Conservation (phyloP, 2,329 filamentous ascomycete genomes). For the Aspergillus pseudoglaucus region DNA sequence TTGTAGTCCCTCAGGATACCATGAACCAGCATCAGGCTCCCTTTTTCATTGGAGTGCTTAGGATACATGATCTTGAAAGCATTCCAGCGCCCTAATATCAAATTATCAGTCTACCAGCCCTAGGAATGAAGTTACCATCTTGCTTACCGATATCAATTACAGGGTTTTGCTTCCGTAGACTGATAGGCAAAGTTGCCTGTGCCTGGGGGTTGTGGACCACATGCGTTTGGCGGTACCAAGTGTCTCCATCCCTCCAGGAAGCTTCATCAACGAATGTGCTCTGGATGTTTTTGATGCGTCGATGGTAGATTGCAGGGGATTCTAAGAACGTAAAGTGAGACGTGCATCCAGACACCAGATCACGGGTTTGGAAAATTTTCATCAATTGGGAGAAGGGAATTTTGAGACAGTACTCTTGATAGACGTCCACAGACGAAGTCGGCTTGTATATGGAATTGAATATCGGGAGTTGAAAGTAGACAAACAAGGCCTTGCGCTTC, state of each 20-base stretch:
- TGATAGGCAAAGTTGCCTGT: conserved; percentile 33
- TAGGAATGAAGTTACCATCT: neutral
- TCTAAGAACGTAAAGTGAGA: conserved; percentile 36
- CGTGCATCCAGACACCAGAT: conserved; percentile 10
- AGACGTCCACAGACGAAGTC: neutral
- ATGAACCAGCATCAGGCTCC: conserved; percentile 41
- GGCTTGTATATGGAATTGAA: conserved; percentile 8
- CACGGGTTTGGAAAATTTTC: conserved; percentile 29
- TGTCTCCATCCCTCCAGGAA: conserved; percentile 51
- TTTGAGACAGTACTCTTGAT: conserved; percentile 36
- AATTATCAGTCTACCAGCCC: neutral
- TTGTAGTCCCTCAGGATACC: conserved; percentile 66
- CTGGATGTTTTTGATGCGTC: conserved; percentile 27
- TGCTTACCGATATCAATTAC: conserved; percentile 54
- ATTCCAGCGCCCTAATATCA: conserved; percentile 53
- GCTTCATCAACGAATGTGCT: conserved; percentile 38
- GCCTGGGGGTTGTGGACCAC: conserved; percentile 44
- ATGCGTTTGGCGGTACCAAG: conserved; percentile 60
- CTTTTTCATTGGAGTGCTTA: conserved; percentile 17
- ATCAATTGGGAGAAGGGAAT: conserved; percentile 42
- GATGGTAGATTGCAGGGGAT: conserved; percentile 42
- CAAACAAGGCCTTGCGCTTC: conserved; percentile 36
- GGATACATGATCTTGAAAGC: conserved; percentile 50
- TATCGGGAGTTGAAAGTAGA: conserved; percentile 39
- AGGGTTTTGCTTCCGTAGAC: conserved; percentile 44